Percentiles rank a stretch among this genome's conserved stretches.
Evolutionary conservation across 192 early-diverging fungal species (phyloP).

Genomic region (Coemansia sp.): DNA sequence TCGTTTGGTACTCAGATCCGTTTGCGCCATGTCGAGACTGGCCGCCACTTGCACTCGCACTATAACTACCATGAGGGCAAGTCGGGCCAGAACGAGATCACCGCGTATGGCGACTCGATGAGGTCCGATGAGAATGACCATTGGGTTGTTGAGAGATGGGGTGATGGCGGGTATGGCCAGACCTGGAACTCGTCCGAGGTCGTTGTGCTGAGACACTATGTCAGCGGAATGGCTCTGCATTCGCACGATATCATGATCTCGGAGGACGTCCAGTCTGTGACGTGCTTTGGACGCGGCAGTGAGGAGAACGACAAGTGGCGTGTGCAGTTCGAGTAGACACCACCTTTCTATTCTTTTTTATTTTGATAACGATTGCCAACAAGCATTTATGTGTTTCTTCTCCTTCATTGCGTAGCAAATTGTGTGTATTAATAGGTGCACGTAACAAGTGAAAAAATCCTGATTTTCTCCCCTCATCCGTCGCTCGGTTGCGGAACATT

Average conservation of each 20-base stretch:
- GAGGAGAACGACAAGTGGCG: slow-evolving; percentile 66
- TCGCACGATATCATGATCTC: slow-evolving; percentile 43
- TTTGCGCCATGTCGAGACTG: slow-evolving; percentile 57
- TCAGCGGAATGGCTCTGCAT: slow-evolving; percentile 59
- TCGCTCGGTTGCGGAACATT: neutral
- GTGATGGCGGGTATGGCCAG: slow-evolving; percentile 47
- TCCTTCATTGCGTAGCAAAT: neutral
- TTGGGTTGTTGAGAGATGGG: slow-evolving; percentile 60
- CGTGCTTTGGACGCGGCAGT: slow-evolving; percentile 52
- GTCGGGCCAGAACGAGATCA: slow-evolving; percentile 63
- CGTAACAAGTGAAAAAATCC: too few relatives aligned
- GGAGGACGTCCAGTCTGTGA: slow-evolving; percentile 57
- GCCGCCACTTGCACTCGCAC: slow-evolving; percentile 62
- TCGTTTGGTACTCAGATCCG: slow-evolving; percentile 57
- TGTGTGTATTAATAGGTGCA: neutral
- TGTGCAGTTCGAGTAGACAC: slow-evolving; percentile 22
- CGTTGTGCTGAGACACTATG: slow-evolving; percentile 56
- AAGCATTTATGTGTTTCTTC: neutral
- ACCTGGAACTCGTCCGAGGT: slow-evolving; percentile 55
- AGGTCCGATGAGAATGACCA: slow-evolving; percentile 62
- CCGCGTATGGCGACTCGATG: slow-evolving; percentile 56
- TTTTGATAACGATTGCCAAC: too few relatives aligned
- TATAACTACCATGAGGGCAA: slow-evolving; percentile 45
- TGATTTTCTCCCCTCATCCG: too few relatives aligned
- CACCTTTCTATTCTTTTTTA: neutral